Conservation (phyloP, 768 basidiomycete genomes). For the Astraeus odoratus region DNA sequence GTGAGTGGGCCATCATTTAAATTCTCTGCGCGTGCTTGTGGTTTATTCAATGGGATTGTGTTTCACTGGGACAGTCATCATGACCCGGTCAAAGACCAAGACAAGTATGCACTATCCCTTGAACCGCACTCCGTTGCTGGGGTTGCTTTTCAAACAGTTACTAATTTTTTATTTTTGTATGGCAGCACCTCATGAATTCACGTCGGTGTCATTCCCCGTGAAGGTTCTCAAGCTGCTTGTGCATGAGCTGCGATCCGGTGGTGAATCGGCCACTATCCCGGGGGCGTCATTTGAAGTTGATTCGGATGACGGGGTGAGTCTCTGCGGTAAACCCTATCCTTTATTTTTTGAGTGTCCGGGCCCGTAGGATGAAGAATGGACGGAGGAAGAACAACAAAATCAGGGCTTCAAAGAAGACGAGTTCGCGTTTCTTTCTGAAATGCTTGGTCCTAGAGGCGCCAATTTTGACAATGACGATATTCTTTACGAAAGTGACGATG, state of each 20-base stretch:
- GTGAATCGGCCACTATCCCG: slow-evolving; percentile 62
- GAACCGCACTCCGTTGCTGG: slow-evolving; percentile 4
- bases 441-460: slow-evolving; percentile 67
- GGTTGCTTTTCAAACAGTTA: neutral
- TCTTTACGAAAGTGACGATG: slow-evolving; percentile 71
- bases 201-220: slow-evolving; percentile 78
- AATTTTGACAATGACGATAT: slow-evolving; percentile 74
- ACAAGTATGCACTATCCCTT: slow-evolving; percentile 49
- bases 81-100: slow-evolving; percentile 91
- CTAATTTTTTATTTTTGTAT: slow-evolving; percentile 18
- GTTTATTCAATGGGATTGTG: slow-evolving; percentile 12
- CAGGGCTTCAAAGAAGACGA: slow-evolving; percentile 65
- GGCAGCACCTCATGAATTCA: slow-evolving; percentile 81
- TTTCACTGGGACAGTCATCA: slow-evolving; percentile 61
- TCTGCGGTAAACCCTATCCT: neutral
- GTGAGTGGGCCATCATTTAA: slow-evolving; percentile 40
- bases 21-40: slow-evolving; percentile 4
- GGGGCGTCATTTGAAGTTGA: slow-evolving; percentile 55
- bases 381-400: slow-evolving; percentile 70
- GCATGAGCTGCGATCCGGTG: slow-evolving; percentile 74
- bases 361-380: slow-evolving; percentile 83
- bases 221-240: slow-evolving; percentile 89
- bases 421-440: slow-evolving; percentile 76
- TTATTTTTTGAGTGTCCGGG: slow-evolving; percentile 1
- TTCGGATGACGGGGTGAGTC: slow-evolving; percentile 69